A percentile compares a stretch with the other conserved stretches of the same genome.
Evolutionary conservation across 768 basidiomycete genomes (phyloP).

Genomic region (Boletus speciosus): DNA sequence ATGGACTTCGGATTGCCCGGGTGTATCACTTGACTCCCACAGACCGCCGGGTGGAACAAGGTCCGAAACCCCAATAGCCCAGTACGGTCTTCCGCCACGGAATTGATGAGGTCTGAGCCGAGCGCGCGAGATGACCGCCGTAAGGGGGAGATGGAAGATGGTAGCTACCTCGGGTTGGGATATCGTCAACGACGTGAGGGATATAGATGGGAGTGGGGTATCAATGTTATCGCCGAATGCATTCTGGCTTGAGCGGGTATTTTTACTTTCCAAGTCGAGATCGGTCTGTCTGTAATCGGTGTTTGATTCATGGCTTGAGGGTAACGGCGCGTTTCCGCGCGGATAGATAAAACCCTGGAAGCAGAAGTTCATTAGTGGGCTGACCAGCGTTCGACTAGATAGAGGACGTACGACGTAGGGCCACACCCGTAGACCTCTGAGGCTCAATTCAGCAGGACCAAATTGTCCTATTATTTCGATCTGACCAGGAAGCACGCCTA

Average conservation of each 20-base stretch:
- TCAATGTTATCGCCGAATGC: slow-evolving; percentile 19
- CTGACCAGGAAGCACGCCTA: slow-evolving; percentile 56
- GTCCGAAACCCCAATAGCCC: slow-evolving; percentile 65
- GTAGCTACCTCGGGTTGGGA: slow-evolving; percentile 65
- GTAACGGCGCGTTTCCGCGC: not conserved
- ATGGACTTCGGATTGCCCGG: slow-evolving; percentile 39
- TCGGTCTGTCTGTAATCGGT: slow-evolving; percentile 1
- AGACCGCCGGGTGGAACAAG: slow-evolving; percentile 33
- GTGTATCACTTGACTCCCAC: slow-evolving; percentile 32
- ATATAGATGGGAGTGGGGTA: slow-evolving; percentile 58
- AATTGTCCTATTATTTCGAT: slow-evolving; percentile 66
- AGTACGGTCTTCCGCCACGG: slow-evolving; percentile 54
- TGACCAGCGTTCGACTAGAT: not conserved
- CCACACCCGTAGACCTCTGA: slow-evolving; percentile 64
- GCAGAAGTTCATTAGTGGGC: not conserved
- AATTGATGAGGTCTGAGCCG: slow-evolving; percentile 54
- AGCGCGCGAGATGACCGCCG: slow-evolving; percentile 42
- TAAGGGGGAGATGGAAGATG: slow-evolving; percentile 68
- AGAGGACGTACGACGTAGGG: slow-evolving; percentile 65
- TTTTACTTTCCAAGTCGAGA: not conserved
- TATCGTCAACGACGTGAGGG: slow-evolving; percentile 46
- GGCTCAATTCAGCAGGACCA: slow-evolving; percentile 57
- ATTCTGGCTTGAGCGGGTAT: not conserved
- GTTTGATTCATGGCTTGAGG: not conserved
- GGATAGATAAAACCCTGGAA: slow-evolving; percentile 41